phyloP scores from a whole-genome alignment of 305 asterid species.

The Fraxinus nigra region DNA sequence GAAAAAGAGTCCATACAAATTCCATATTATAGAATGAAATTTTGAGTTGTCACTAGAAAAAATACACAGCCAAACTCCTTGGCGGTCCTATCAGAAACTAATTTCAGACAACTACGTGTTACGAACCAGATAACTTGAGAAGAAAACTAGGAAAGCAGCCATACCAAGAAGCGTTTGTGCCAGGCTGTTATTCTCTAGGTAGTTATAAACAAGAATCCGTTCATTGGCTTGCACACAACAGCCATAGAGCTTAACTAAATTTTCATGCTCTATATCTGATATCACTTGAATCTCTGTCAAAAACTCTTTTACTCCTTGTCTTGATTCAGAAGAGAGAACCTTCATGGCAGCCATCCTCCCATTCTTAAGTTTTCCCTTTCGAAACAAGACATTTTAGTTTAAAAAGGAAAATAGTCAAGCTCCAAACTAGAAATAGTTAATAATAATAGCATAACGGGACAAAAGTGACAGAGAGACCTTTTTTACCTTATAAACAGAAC shows the following conservation, averaged over 20 bases:
- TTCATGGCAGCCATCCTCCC: slow-evolving; percentile 87
- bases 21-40: not conserved
- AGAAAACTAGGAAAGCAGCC: slow-evolving; percentile 4
- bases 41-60: not conserved
- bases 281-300: slow-evolving; percentile 87
- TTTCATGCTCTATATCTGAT: slow-evolving; percentile 74
- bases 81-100: not conserved
- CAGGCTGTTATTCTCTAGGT: slow-evolving; percentile 85
- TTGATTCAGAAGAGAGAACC: slow-evolving; percentile 78
- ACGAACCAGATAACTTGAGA: not conserved
- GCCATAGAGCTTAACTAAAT: slow-evolving; percentile 83
- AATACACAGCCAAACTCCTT: not conserved
- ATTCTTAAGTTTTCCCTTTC: slow-evolving; percentile 69
- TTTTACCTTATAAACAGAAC: slow-evolving; percentile 79
- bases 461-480: not conserved
- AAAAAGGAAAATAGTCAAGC: slow-evolving; percentile 15
- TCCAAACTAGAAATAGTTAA: not conserved
- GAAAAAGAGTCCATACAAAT: not conserved
- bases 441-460: not conserved
- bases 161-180: slow-evolving; percentile 89
- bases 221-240: slow-evolving; percentile 83
- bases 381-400: slow-evolving; percentile 3
- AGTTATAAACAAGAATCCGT: slow-evolving; percentile 83
- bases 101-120: not conserved
- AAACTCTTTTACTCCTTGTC: slow-evolving; percentile 82